Evolutionary conservation across 2,329 filamentous ascomycete genomes (phyloP).

Genomic region (Claviceps fusiformis): DNA sequence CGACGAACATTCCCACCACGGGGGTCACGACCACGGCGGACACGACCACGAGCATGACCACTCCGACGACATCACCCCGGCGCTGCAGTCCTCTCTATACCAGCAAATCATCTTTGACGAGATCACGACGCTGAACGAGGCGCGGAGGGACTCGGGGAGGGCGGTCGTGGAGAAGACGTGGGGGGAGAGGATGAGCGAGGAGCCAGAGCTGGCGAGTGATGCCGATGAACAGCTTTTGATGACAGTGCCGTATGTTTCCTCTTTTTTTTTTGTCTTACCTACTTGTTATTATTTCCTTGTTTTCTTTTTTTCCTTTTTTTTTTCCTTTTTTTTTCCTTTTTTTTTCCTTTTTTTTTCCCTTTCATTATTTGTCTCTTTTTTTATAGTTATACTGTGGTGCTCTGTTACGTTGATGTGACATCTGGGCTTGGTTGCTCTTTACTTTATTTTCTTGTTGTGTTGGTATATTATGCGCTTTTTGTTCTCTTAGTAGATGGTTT

Average conservation of each 20-base stretch:
- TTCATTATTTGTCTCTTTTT: no score
- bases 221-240: conserved; percentile 90
- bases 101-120: conserved; percentile 81
- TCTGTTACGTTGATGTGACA: no score
- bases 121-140: conserved; percentile 77
- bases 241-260: conserved; percentile 60
- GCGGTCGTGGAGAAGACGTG: conserved; percentile 82
- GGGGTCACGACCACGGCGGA: conserved; percentile 16
- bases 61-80: conserved; percentile 81
- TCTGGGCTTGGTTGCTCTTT: no score
- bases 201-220: conserved; percentile 72
- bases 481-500: no score
- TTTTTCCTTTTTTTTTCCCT: no score
- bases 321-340: no score
- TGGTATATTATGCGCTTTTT: no score
- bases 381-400: no score
- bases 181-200: conserved; percentile 57
- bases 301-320: no score
- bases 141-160: conserved; percentile 50
- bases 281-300: no score
- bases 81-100: conserved; percentile 81
- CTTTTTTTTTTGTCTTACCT: background rate
- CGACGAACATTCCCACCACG: conserved; percentile 37
- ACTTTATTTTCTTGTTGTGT: no score
- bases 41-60: conserved; percentile 61